These are phyloP conservation scores for Pseudoscleropodium purum DNA, from an alignment of 225 moss, liverwort and hornwort genomes.

Conservation along the genomic window DNA sequence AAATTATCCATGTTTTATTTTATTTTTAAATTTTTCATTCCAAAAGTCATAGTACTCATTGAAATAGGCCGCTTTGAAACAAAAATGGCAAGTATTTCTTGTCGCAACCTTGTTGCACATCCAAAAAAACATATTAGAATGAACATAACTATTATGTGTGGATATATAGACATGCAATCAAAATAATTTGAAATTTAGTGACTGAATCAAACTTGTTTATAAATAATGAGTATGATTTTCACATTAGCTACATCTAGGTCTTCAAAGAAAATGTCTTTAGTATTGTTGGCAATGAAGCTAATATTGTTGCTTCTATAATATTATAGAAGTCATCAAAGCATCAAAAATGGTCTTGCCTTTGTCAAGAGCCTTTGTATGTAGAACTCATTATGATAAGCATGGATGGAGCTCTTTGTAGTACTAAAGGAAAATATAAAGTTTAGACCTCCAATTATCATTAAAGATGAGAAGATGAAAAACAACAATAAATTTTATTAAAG, in stretches of 20 bases:
- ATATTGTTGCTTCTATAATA: background rate
- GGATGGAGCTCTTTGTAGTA: background rate
- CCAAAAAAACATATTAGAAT: background rate
- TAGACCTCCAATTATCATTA: background rate
- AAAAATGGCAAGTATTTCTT: rapidly evolving
- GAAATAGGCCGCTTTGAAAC: no score
- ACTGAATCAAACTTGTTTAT: background rate
- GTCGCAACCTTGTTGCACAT: background rate
- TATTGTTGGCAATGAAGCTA: background rate
- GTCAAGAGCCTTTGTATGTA: background rate
- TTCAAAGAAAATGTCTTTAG: background rate
- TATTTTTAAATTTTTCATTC: no score
- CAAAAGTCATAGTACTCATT: no score
- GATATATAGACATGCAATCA: background rate
- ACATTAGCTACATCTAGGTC: background rate
- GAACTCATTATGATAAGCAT: background rate
- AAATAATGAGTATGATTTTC: background rate
- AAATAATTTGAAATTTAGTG: background rate
- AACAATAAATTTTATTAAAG: background rate
- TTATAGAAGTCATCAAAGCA: background rate
- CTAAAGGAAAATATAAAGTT: background rate
- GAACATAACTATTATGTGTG: no score
- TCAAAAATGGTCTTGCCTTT: background rate
- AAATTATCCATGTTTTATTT: no score
- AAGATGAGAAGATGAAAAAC: background rate